Conservation (phyloP, 768 basidiomycete species). For the Gelatoporia subvermispora region DNA sequence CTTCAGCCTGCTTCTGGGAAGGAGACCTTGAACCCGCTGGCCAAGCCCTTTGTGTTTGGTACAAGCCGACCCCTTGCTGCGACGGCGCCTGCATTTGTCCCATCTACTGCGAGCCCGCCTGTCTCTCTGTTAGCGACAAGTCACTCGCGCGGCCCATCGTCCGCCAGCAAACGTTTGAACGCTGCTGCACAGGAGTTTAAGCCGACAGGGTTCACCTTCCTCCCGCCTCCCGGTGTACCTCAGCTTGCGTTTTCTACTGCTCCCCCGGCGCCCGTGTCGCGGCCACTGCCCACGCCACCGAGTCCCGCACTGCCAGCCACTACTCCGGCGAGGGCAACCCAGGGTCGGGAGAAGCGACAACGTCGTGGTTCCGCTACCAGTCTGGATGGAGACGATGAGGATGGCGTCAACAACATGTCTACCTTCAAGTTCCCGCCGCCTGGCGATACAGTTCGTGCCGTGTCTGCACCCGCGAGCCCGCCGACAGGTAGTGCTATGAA, state of each 20-base stretch:
- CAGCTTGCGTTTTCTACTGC: constrained; percentile 39
- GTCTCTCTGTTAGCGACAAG: neutral
- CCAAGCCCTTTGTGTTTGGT: constrained; percentile 84
- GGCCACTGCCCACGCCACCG: constrained; percentile 38
- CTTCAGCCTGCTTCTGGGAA: constrained; percentile 9
- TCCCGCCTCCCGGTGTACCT: constrained; percentile 62
- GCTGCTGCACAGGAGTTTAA: constrained; percentile 79
- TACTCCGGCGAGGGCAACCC: constrained; percentile 34
- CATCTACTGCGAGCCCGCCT: neutral
- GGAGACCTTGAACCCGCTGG: constrained; percentile 64
- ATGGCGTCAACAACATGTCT: constrained; percentile 47
- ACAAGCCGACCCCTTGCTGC: constrained; percentile 17
- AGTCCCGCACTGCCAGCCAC: constrained; percentile 9
- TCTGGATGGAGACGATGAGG: constrained; percentile 35
- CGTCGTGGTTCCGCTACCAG: constrained; percentile 45
- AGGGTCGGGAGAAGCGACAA: constrained; percentile 80
- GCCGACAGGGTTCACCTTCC: constrained; percentile 72
- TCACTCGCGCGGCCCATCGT: constrained; percentile 37
- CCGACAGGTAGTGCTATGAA: constrained; percentile 20
- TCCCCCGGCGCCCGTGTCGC: constrained; percentile 19
- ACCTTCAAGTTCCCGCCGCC: constrained; percentile 73
- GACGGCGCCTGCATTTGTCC: neutral
- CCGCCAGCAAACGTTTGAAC: constrained; percentile 68
- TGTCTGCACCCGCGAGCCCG: constrained; percentile 38
- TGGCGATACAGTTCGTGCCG: constrained; percentile 44